These are phyloP conservation scores for Teratosphaeria nubilosa DNA, from an alignment of 2,329 filamentous ascomycete genomes.

Conservation along the genomic window DNA sequence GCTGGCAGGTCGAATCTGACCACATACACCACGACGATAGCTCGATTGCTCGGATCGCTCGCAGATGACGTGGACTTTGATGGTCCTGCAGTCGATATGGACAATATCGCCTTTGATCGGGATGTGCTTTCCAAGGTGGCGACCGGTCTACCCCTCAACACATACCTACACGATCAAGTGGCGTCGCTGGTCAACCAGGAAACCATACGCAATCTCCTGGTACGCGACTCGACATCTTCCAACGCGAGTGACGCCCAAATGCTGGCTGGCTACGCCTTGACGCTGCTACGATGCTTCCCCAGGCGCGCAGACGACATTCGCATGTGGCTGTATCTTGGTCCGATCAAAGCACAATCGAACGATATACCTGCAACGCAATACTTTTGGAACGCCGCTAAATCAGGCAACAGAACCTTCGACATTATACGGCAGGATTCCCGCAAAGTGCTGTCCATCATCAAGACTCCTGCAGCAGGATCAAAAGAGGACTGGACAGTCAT, in stretches of 20 bases:
- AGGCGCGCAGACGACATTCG: conserved; percentile 74
- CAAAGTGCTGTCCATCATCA: conserved; percentile 48
- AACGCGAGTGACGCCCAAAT: conserved; percentile 54
- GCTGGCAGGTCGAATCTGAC: conserved; percentile 10
- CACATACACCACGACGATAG: conserved; percentile 47
- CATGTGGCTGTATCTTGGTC: conserved; percentile 80
- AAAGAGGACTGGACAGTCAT: conserved; percentile 73
- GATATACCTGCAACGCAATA: conserved; percentile 62
- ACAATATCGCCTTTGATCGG: conserved; percentile 25
- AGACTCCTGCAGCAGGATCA: conserved; percentile 19
- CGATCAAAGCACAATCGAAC: conserved; percentile 40
- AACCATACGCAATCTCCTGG: conserved; percentile 49
- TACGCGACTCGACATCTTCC: conserved; percentile 19
- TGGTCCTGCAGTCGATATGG: conserved; percentile 17
- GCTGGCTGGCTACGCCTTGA: conserved; percentile 77
- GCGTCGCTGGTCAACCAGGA: conserved; percentile 63
- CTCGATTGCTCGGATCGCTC: conserved; percentile 45
- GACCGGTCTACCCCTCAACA: conserved; percentile 23
- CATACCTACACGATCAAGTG: conserved; percentile 55
- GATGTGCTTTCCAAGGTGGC: conserved; percentile 36
- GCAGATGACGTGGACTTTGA: conserved; percentile 48
- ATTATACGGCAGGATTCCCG: conserved; percentile 48
- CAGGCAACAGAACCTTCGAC: conserved; percentile 46
- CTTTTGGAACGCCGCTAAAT: conserved; percentile 62
- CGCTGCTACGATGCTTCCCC: conserved; percentile 77